These are phyloP conservation scores for Cynara cardunculus DNA, from an alignment of 129 eudicot genomes.

Conservation along the genomic window DNA sequence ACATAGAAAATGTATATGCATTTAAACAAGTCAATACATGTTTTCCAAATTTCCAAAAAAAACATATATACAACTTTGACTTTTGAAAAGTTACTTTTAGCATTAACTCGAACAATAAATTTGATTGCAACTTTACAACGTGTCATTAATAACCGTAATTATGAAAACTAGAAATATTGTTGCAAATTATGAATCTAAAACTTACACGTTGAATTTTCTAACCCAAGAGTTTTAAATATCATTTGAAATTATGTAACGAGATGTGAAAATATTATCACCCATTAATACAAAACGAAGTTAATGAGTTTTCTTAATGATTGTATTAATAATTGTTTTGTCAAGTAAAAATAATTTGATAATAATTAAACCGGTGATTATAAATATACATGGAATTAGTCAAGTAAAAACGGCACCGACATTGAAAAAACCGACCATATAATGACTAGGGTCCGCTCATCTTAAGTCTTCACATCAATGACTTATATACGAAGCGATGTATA, in stretches of 20 bases:
- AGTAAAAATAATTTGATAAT: not conserved
- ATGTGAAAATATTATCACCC: not conserved
- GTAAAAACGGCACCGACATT: not conserved
- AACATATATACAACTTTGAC: not conserved
- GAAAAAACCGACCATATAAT: not conserved
- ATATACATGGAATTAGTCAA: not conserved
- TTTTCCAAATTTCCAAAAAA: not conserved
- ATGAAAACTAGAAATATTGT: slow-evolving; percentile 2
- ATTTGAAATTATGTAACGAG: not conserved
- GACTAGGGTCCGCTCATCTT: not conserved
- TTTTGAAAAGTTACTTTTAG: slow-evolving; percentile 1
- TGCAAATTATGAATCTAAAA: not conserved
- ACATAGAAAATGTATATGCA: no score
- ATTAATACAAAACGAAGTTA: not conserved
- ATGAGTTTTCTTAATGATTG: not conserved
- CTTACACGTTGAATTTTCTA: not conserved
- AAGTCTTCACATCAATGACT: not conserved
- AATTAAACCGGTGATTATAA: not conserved
- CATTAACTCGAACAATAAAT: slow-evolving; percentile 13
- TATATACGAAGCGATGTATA: not conserved
- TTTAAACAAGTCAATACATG: not conserved
- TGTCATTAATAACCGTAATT: slow-evolving; percentile 1
- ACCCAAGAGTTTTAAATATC: not conserved
- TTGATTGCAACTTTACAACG: slow-evolving; percentile 19
- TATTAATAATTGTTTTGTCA: not conserved